phyloP scores from a whole-genome alignment of 129 eudicot genomes.

The Rutidosis leptorrhynchoides region DNA sequence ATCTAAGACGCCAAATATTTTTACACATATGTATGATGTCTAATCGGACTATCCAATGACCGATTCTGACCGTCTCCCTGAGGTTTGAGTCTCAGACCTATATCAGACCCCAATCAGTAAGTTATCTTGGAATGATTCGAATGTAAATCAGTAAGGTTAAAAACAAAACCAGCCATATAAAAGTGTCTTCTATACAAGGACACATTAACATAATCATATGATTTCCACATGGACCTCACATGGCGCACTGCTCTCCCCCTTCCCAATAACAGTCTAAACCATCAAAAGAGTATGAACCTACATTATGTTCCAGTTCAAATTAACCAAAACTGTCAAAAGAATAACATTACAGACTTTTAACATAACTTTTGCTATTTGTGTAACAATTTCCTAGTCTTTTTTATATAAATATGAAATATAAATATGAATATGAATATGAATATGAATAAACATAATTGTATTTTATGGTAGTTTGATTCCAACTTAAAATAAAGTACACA shows the following conservation, averaged over 20 bases:
- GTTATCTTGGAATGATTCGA: no score
- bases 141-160: no score
- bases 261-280: not conserved
- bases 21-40: no score
- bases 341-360: not conserved
- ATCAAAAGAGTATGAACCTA: not conserved
- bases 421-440: no score
- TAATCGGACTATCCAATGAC: no score
- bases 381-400: not conserved
- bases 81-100: no score
- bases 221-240: constrained; percentile 25
- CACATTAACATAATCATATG: not conserved
- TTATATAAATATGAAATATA: no score
- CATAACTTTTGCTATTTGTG: not conserved
- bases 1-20: no score
- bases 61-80: no score
- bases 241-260: not conserved
- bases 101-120: no score
- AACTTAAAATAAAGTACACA: not conserved
- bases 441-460: no score
- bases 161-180: not conserved
- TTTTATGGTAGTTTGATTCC: not conserved
- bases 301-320: not conserved
- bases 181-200: not conserved
- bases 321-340: not conserved